Conservation (phyloP, 306 rosid genomes). For the Vigna reflexopilosa region DNA sequence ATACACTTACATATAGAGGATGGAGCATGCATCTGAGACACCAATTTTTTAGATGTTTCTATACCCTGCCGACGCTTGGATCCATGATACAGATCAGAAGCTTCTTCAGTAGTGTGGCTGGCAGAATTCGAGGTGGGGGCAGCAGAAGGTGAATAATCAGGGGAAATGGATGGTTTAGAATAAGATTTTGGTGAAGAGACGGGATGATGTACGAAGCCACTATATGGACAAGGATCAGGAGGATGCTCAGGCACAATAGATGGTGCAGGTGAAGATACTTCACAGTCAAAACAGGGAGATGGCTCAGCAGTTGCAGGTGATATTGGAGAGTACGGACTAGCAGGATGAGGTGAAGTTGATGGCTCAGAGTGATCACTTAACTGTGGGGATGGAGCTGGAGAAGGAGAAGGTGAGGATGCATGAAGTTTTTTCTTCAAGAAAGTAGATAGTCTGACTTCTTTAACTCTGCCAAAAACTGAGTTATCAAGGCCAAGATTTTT, state of each 20-base stretch:
- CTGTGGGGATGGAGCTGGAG: conserved; percentile 79
- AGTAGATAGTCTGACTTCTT: conserved; percentile 73
- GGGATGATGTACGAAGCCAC: conserved; percentile 46
- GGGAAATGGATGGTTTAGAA: conserved; percentile 50
- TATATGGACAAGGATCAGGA: conserved; percentile 61
- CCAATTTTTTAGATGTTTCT: conserved; percentile 50
- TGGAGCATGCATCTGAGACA: conserved; percentile 51
- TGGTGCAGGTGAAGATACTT: conserved; percentile 58
- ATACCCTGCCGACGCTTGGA: conserved; percentile 50
- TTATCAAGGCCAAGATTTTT: conserved; percentile 86
- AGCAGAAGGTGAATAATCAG: conserved; percentile 51
- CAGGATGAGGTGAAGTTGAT: conserved; percentile 50
- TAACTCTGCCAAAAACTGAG: conserved; percentile 78
- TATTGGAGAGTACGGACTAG: conserved; percentile 51
- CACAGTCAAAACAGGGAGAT: conserved; percentile 57
- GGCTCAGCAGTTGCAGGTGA: conserved; percentile 49
- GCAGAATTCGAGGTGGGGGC: conserved; percentile 52
- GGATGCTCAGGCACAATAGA: conserved; percentile 52
- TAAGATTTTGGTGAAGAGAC: conserved; percentile 51
- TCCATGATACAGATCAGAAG: conserved; percentile 51
- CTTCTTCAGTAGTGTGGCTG: conserved; percentile 46
- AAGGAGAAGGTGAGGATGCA: conserved; percentile 62
- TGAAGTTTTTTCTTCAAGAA: conserved; percentile 56
- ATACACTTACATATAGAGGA: conserved; percentile 66
- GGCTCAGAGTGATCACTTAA: conserved; percentile 45